Conservation (phyloP, 805 yeast genomes). For the Komagataella ulmi region DNA sequence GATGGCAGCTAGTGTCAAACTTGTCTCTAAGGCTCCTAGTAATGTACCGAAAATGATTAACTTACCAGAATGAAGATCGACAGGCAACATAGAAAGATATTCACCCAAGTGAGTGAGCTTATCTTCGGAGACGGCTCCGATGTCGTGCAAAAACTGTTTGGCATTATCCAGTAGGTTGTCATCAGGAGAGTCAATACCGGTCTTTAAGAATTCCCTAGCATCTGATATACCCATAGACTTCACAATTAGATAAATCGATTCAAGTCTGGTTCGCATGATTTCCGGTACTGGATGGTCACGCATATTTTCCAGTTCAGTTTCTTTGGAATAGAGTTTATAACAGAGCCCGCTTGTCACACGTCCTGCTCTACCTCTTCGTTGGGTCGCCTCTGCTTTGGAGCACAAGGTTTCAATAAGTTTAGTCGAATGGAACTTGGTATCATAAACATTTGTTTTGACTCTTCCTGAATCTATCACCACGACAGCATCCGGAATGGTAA, state of each 20-base stretch:
- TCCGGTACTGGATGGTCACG: conserved; percentile 75
- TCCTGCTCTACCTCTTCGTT: conserved; percentile 97
- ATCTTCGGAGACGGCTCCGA: conserved; percentile 53
- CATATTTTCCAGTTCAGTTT: conserved; percentile 45
- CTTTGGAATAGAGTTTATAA: conserved; percentile 62
- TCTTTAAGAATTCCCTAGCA: conserved; percentile 54
- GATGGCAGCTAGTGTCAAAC: conserved; percentile 72
- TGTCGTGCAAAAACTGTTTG: conserved; percentile 36
- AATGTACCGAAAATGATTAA: conserved; percentile 66
- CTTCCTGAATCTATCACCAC: conserved; percentile 84
- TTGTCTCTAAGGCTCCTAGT: conserved; percentile 68
- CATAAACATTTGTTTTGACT: conserved; percentile 67
- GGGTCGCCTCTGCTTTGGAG: conserved; percentile 79
- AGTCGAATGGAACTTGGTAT: conserved; percentile 53
- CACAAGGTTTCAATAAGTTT: conserved; percentile 73
- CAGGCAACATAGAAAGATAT: conserved; percentile 71
- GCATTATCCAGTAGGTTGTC: conserved; percentile 37
- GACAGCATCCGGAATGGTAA: conserved; percentile 90
- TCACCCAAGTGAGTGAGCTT: conserved; percentile 65
- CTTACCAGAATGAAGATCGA: conserved; percentile 79
- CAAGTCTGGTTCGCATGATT: conserved; percentile 71
- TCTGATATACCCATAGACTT: conserved; percentile 78
- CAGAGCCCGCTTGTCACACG: conserved; percentile 80
- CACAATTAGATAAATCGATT: conserved; percentile 69
- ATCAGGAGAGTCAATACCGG: conserved; percentile 78